phyloP scores from a whole-genome alignment of 257 asterid species.

The Primulina huaijiensis region DNA sequence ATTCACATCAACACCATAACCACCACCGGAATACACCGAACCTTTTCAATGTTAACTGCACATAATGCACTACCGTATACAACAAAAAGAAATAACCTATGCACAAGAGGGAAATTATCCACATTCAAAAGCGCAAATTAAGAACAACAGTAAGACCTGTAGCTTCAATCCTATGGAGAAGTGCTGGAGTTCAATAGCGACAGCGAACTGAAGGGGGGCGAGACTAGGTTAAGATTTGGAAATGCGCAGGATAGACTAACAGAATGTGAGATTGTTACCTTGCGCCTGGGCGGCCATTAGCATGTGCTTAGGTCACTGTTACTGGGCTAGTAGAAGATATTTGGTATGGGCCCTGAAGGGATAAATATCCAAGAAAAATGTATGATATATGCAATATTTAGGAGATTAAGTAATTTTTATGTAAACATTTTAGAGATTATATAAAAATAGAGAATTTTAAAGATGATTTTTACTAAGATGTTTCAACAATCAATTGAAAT shows the following conservation, averaged over 20 bases:
- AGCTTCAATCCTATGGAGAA: slow-evolving; percentile 27
- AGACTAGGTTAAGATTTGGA: slow-evolving; percentile 46
- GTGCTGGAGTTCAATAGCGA: slow-evolving; percentile 28
- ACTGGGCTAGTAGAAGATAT: slow-evolving; percentile 24
- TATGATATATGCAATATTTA: no score
- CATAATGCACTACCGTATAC: slow-evolving; percentile 27
- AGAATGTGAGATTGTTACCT: not conserved
- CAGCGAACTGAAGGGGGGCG: slow-evolving; percentile 26
- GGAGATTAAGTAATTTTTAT: no score
- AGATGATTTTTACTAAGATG: no score
- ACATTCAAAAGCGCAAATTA: slow-evolving; percentile 22
- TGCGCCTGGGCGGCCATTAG: slow-evolving; percentile 27
- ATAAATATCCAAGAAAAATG: not conserved
- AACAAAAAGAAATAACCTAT: slow-evolving; percentile 10
- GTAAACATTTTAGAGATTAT: no score
- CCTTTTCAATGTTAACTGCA: slow-evolving; percentile 23
- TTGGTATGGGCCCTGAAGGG: slow-evolving; percentile 20
- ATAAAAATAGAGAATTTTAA: no score
- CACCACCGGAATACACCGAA: slow-evolving; percentile 15
- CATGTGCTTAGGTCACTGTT: slow-evolving; percentile 22
- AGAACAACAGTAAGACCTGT: slow-evolving; percentile 26
- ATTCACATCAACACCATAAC: slow-evolving; percentile 35
- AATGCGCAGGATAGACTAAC: slow-evolving; percentile 33
- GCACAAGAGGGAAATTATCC: slow-evolving; percentile 9
- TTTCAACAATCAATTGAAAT: no score